These are phyloP conservation scores for Ligustrum vulgare DNA, from an alignment of 257 asterid genomes.

Conservation along the genomic window DNA sequence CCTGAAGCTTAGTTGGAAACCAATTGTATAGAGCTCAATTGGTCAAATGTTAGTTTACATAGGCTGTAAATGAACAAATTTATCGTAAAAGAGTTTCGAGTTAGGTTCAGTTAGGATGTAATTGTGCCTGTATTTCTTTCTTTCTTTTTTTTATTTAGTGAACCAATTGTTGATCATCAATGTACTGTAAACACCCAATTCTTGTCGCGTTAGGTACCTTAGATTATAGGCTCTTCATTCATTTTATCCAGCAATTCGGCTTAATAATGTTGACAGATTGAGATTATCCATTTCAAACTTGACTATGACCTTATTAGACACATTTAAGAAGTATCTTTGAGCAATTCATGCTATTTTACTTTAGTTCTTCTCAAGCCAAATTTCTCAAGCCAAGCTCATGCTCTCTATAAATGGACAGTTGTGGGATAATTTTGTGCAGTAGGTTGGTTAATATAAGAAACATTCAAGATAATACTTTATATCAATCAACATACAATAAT, in stretches of 20 bases:
- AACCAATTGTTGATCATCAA: not conserved
- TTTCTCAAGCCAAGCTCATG: too few species aligned
- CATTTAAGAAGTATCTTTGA: not conserved
- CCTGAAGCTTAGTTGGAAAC: not conserved
- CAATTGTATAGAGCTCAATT: not conserved
- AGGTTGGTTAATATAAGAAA: not conserved
- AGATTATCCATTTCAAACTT: not conserved
- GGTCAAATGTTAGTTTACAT: not conserved
- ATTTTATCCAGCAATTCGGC: not conserved
- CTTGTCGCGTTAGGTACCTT: not conserved
- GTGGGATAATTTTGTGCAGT: not conserved
- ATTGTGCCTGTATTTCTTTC: not conserved
- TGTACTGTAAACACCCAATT: not conserved
- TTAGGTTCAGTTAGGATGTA: not conserved
- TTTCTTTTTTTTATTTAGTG: not conserved
- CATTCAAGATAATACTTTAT: not conserved
- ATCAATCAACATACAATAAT: not conserved
- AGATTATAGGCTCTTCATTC: not conserved
- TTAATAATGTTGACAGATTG: not conserved
- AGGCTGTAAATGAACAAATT: not conserved
- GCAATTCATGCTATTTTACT: not conserved
- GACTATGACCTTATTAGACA: not conserved
- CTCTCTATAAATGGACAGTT: not conserved
- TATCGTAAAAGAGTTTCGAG: not conserved
- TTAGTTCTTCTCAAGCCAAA: too few species aligned